Evolutionary conservation across 345 rosid genomes (phyloP).

Genomic region (Clarkia xantiana): DNA sequence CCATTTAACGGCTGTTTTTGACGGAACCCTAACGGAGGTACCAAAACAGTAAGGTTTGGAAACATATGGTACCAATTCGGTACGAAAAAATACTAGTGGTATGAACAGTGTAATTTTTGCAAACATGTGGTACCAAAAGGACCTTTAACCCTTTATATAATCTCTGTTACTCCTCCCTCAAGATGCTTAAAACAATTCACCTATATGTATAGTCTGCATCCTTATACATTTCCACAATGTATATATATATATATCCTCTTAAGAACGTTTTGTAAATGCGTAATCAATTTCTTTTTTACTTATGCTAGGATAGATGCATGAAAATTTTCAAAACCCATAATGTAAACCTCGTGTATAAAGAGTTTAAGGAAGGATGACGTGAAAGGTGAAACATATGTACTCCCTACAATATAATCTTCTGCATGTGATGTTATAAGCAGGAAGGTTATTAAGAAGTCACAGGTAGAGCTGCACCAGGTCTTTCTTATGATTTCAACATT

Average conservation of each 20-base stretch:
- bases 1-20: too few relatives aligned
- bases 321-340: not conserved
- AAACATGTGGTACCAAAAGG: too few relatives aligned
- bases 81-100: too few relatives aligned
- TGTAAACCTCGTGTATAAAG: constrained; percentile 61
- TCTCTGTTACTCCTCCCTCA: too few relatives aligned
- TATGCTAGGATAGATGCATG: not conserved
- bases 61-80: too few relatives aligned
- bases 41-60: too few relatives aligned
- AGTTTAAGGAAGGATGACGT: constrained; percentile 54
- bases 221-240: too few relatives aligned
- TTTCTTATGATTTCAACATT: constrained; percentile 24
- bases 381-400: constrained; percentile 28
- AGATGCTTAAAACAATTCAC: too few relatives aligned
- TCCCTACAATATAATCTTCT: constrained; percentile 26
- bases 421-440: constrained; percentile 13
- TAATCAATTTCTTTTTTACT: not conserved
- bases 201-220: too few relatives aligned
- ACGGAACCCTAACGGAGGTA: too few relatives aligned
- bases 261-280: not conserved
- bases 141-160: too few relatives aligned
- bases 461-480: constrained; percentile 35
- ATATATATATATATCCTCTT: not conserved
- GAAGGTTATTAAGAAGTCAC: constrained; percentile 48
- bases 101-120: too few relatives aligned